Conservation (phyloP, 345 rosid genomes). For the Brassica carinata region DNA sequence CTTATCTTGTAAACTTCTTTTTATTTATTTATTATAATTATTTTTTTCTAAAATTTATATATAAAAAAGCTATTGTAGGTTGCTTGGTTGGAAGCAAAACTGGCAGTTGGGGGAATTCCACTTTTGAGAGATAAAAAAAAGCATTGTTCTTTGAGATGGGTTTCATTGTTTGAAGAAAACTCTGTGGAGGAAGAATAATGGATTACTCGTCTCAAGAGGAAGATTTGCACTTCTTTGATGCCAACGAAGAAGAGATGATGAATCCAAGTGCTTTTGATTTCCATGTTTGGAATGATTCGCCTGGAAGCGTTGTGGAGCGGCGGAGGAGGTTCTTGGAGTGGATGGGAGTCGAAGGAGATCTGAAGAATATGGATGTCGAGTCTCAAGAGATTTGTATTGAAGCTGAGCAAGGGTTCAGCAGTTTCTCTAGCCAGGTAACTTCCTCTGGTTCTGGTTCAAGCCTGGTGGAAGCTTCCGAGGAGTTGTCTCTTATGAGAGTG, state of each 20-base stretch:
- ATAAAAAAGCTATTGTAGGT: constrained; percentile 45
- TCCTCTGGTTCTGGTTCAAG: constrained; percentile 47
- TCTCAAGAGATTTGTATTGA: constrained; percentile 44
- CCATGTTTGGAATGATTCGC: constrained; percentile 50
- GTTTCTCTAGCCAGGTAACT: constrained; percentile 43
- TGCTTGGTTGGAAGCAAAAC: constrained; percentile 61
- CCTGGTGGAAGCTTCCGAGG: constrained; percentile 43
- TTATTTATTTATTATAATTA: background rate
- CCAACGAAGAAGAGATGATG: constrained; percentile 51
- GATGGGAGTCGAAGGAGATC: constrained; percentile 49
- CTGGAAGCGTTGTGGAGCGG: constrained; percentile 51
- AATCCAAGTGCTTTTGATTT: constrained; percentile 38
- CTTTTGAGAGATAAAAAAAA: constrained; percentile 42
- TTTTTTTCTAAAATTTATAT: constrained; percentile 16
- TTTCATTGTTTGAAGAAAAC: constrained; percentile 71
- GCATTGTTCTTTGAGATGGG: constrained; percentile 45
- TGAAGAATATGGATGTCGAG: constrained; percentile 27
- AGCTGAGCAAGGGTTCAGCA: constrained; percentile 51
- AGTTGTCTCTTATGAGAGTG: constrained; percentile 32
- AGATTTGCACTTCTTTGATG: constrained; percentile 69
- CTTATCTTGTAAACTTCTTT: constrained; percentile 33
- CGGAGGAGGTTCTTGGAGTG: constrained; percentile 50
- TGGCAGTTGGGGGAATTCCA: constrained; percentile 38
- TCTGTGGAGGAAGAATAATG: constrained; percentile 51
- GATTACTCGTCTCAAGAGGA: constrained; percentile 67